A percentile compares a stretch with the other conserved stretches of the same genome.
These are phyloP conservation scores for Magnolia sinica DNA, from an alignment of 164 flowering plant genomes.

Conservation along the genomic window DNA sequence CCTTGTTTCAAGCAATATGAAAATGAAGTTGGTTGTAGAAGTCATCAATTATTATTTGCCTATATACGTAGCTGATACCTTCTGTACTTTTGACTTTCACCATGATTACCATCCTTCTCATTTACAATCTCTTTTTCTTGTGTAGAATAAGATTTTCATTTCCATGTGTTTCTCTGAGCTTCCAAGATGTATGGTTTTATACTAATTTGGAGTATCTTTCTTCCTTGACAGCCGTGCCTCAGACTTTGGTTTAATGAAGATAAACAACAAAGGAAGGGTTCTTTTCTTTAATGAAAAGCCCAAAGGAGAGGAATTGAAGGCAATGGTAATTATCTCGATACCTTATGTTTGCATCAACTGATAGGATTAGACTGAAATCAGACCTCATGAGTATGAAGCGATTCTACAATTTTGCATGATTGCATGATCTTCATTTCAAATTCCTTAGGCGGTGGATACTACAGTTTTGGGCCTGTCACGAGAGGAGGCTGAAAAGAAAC, in stretches of 20 bases:
- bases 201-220: constrained; percentile 7
- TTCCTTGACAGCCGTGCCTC: constrained; percentile 76
- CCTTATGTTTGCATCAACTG: not conserved
- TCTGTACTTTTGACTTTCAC: not conserved
- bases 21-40: no score
- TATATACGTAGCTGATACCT: no score
- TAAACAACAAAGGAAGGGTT: constrained; percentile 74
- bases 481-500: constrained; percentile 80
- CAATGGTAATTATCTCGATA: constrained; percentile 52
- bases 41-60: no score
- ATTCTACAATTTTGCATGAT: constrained; percentile 1
- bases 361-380: not conserved
- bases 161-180: not conserved
- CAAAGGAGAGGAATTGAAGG: constrained; percentile 67
- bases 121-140: not conserved
- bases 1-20: no score
- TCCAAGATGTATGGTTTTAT: not conserved
- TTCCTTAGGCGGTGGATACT: constrained; percentile 73
- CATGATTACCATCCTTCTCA: not conserved
- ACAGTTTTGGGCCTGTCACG: constrained; percentile 76
- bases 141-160: not conserved
- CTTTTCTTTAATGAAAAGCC: constrained; percentile 90
- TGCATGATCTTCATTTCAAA: constrained; percentile 1
- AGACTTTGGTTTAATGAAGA: constrained; percentile 97
- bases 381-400: not conserved